Conservation (phyloP, 2,329 filamentous ascomycete species). For the Phoma sp. region DNA sequence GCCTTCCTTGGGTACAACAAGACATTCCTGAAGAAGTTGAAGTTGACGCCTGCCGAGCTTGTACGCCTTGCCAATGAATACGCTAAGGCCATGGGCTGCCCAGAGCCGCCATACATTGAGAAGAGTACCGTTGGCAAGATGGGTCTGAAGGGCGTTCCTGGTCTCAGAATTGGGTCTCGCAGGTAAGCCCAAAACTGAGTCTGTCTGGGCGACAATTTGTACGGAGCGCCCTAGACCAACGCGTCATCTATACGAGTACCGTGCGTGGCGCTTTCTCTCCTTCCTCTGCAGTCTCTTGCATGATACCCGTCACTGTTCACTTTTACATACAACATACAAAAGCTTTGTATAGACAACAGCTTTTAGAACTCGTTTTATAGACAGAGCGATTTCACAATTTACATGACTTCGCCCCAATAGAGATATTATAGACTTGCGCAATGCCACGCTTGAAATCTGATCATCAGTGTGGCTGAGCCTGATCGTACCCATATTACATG, state of each 20-base stretch:
- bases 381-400: neutral
- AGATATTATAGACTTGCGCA: neutral
- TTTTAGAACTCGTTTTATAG: conserved; percentile 3
- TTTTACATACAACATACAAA: too few species aligned
- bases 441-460: too few species aligned
- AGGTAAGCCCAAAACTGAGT: conserved; percentile 15
- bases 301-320: conserved; percentile 13
- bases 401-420: neutral
- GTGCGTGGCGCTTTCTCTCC: neutral
- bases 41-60: conserved; percentile 46
- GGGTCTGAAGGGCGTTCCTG: conserved; percentile 54
- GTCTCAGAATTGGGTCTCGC: conserved; percentile 44
- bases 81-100: conserved; percentile 51
- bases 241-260: neutral
- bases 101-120: conserved; percentile 54
- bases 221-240: neutral
- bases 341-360: neutral
- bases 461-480: conserved; percentile 1
- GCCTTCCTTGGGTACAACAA: conserved; percentile 57
- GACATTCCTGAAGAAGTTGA: conserved; percentile 52
- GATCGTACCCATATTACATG: neutral
- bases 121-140: conserved; percentile 55
- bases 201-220: conserved; percentile 8
- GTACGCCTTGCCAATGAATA: conserved; percentile 54
- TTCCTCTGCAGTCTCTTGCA: conserved; percentile 15